Percentiles rank a stretch among this genome's conserved stretches.
These are phyloP conservation scores for Penicillium aurantiogriseum DNA, from an alignment of 2,329 filamentous ascomycete species.

Conservation along the genomic window DNA sequence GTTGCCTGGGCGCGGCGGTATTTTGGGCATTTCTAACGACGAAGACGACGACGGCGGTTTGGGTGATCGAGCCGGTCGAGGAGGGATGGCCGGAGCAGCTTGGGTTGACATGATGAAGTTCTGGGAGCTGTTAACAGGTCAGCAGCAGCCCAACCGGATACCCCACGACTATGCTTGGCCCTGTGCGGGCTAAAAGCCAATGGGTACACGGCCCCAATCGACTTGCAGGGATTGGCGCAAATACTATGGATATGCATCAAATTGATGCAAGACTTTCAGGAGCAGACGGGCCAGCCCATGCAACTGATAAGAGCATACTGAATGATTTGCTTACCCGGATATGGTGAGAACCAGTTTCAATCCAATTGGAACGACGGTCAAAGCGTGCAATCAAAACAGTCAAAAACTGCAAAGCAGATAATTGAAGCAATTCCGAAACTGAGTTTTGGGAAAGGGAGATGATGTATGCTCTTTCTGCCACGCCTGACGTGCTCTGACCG, in stretches of 20 bases:
- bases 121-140: conserved; percentile 7
- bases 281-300: not conserved
- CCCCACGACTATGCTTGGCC: not conserved
- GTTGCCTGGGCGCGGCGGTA: conserved; percentile 72
- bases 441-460: conserved; percentile 20
- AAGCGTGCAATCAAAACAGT: not conserved
- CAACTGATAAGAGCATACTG: conserved; percentile 17
- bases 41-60: conserved; percentile 40
- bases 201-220: not conserved
- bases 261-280: not conserved
- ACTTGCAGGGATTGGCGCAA: conserved; percentile 2
- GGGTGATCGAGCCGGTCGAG: conserved; percentile 58
- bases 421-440: conserved; percentile 15
- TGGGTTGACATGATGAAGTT: conserved; percentile 39
- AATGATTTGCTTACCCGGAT: conserved; percentile 25
- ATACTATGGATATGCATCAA: conserved; percentile 1
- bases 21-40: conserved; percentile 59
- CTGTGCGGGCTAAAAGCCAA: not conserved
- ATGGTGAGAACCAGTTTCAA: not conserved
- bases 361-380: conserved; percentile 14
- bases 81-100: conserved; percentile 59
- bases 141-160: conserved; percentile 15
- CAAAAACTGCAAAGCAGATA: conserved; percentile 8
- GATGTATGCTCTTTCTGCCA: conserved; percentile 40
- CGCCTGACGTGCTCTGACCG: conserved; percentile 37